phyloP scores from a whole-genome alignment of 2,329 filamentous ascomycete species.

The Leptodontidium sp. region DNA sequence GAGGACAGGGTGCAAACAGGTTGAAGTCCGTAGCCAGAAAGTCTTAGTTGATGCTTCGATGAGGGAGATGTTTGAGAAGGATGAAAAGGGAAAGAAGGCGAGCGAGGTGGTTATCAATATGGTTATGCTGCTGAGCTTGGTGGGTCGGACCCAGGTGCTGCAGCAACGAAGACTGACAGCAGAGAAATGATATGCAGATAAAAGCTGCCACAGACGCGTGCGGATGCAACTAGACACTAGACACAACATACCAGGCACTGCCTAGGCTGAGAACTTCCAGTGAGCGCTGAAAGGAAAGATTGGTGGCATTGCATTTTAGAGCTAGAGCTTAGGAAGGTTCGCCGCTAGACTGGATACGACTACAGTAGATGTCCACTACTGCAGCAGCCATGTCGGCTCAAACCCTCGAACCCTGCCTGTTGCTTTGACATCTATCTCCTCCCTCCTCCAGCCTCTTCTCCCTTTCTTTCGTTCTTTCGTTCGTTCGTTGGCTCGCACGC shows the following conservation, averaged over 20 bases:
- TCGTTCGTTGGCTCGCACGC: not conserved
- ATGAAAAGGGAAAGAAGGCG: not conserved
- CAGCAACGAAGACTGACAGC: not conserved
- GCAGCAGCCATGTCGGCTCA: not conserved
- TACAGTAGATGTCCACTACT: not conserved
- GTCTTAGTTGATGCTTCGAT: not conserved
- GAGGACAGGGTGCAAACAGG: not conserved
- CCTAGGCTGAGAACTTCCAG: not conserved
- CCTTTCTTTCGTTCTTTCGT: not conserved
- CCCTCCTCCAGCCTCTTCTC: not conserved
- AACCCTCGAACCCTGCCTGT: not conserved
- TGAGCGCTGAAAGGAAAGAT: not conserved
- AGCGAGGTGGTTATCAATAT: no score
- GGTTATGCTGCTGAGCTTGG: no score
- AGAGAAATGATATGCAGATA: constrained; percentile 17
- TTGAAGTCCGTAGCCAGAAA: not conserved
- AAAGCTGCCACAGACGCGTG: no score
- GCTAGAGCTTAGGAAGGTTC: not conserved
- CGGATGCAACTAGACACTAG: no score
- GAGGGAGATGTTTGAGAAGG: not conserved
- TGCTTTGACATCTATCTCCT: not conserved
- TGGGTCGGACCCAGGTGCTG: not conserved
- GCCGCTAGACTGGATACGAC: no score
- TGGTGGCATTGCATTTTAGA: not conserved
- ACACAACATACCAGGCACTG: not conserved